Conservation (phyloP, 2,329 filamentous ascomycete genomes). For the Dactylonectria macrodidyma region DNA sequence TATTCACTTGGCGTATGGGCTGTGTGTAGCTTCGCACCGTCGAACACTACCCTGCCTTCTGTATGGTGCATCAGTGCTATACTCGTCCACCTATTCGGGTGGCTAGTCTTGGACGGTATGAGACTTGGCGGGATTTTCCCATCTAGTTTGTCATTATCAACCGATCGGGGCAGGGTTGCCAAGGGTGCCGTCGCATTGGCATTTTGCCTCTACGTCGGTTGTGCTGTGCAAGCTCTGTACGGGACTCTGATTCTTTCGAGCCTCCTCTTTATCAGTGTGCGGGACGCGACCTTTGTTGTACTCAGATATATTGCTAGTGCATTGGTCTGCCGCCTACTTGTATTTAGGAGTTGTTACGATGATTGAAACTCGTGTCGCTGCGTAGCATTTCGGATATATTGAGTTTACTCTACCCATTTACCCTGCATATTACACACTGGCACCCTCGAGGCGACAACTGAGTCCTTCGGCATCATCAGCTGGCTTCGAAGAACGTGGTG, state of each 20-base stretch:
- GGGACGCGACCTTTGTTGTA: conserved; percentile 33
- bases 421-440: too few relatives aligned
- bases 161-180: conserved; percentile 17
- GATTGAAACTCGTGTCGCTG: too few relatives aligned
- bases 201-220: conserved; percentile 29
- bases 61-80: conserved; percentile 25
- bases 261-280: conserved; percentile 35
- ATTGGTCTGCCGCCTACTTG: conserved; percentile 28
- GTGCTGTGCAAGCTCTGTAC: conserved; percentile 32
- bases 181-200: conserved; percentile 26
- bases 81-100: conserved; percentile 12
- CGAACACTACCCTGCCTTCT: conserved; percentile 32
- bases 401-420: too few relatives aligned
- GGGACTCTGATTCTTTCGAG: conserved; percentile 36
- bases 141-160: background rate
- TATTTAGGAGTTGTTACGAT: conserved; percentile 27
- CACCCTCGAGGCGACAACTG: too few relatives aligned
- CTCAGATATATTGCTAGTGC: conserved; percentile 31
- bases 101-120: background rate
- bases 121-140: background rate
- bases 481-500: too few relatives aligned
- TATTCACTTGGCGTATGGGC: conserved; percentile 34
- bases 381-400: too few relatives aligned
- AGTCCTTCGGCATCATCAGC: too few relatives aligned
- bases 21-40: conserved; percentile 36